Base-by-base conservation (phyloP, 208 protist genomes). In the Trypanosoma melophagium region DNA sequence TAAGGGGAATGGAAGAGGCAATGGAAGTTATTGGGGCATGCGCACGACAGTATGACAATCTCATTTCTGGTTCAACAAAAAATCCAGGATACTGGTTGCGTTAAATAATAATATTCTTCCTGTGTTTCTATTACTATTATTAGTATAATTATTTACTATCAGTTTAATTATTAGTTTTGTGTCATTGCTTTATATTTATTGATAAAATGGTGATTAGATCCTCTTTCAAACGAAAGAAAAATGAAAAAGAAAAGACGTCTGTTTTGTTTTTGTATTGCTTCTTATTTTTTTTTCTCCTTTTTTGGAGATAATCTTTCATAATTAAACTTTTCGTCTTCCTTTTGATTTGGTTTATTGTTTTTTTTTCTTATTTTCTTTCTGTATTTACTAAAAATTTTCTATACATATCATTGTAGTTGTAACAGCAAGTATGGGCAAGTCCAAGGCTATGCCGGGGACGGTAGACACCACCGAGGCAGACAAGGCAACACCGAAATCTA, bases 391-490 rank as follows among this genome's bases (percentile, higher is more conserved):
- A 7, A 5, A 1, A 31, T 54, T 41, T 57, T 55, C 38, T 67
- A 57, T 59, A 7, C 45, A n/a, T 14, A 17, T 40, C 19, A 28
- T 24, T 7, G 21, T 2, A 42, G 45, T 47, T 41, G n/a, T 42
- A 64, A 51, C 8, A 25, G 28, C n/a, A 40, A 24, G 17, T 9
- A 77, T 77, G 72, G 65, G 64, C 12, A 77, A 77, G 38, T 71
- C 65, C 8, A 73, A 67, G 28, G 16, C 25, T 44, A 82, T 92
- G 72, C 82, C 84, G 16, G 90, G 90, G 50, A 86, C 79, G 65
- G 63, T 87, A 66, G 89, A 97, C 63, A 93, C 87, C 38, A 94
- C 87, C 9, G 87, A 97, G 74, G 87, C 86, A 3, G 89, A 95
- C 54, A 93, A 94, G 78, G 81, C 61, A 52, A 90, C 79, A 13